Evolutionary conservation across 257 asterid genomes (phyloP).

Genomic region (Gardenia jasminoides): DNA sequence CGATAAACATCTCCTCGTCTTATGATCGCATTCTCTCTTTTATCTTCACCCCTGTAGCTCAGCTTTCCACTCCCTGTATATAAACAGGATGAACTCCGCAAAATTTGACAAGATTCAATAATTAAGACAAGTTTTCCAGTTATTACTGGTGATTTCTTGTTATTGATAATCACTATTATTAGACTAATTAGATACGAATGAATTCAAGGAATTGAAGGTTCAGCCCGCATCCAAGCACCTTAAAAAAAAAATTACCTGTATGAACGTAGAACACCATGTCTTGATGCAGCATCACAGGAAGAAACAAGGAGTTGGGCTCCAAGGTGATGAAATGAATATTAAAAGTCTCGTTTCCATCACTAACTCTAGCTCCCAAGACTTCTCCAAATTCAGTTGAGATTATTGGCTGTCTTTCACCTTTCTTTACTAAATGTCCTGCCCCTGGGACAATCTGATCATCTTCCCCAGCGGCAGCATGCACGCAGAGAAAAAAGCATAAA

Average conservation of each 20-base stretch:
- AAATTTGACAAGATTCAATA: neutral
- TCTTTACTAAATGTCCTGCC: conserved; percentile 42
- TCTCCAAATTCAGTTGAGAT: conserved; percentile 61
- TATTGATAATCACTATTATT: too few species aligned
- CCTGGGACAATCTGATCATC: conserved; percentile 16
- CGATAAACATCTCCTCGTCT: conserved; percentile 62
- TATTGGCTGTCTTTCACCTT: conserved; percentile 32
- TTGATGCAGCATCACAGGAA: conserved; percentile 67
- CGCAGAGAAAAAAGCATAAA: neutral
- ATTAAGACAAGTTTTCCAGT: neutral
- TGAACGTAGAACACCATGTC: conserved; percentile 88
- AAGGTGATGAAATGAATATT: conserved; percentile 73
- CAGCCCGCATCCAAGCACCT: neutral
- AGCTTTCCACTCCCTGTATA: conserved; percentile 68
- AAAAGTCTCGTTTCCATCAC: conserved; percentile 42
- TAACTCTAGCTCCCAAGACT: conserved; percentile 47
- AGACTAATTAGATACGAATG: too few species aligned
- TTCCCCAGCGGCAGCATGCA: conserved; percentile 4
- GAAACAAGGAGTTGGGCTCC: conserved; percentile 78
- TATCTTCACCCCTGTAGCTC: conserved; percentile 56
- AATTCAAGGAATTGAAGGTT: neutral
- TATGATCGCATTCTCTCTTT: conserved; percentile 30
- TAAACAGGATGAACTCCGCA: neutral
- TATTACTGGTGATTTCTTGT: neutral
- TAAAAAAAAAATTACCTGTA: conserved; percentile 43